Percentiles rank a stretch among this genome's conserved stretches.
Evolutionary conservation across 495 filamentous ascomycete species (phyloP).

Genomic region (Letharia columbiana): DNA sequence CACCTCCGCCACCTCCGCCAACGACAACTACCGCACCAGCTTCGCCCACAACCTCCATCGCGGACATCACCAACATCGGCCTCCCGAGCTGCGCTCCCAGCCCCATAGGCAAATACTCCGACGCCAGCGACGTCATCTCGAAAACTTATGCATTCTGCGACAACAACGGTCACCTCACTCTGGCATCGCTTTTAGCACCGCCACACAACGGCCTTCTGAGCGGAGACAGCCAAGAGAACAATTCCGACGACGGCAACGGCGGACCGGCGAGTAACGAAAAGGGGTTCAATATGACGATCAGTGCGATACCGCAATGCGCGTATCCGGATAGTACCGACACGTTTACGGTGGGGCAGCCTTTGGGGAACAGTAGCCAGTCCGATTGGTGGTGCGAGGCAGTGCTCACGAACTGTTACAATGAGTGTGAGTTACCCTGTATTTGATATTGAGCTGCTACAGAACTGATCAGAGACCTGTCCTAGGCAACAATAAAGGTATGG

Average conservation of each 20-base stretch:
- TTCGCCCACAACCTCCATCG: neutral
- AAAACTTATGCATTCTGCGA: neutral
- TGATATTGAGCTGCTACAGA: neutral
- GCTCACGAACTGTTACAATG: neutral
- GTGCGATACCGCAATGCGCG: neutral
- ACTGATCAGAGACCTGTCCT: neutral
- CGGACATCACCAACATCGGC: neutral
- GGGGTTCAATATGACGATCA: constrained; percentile 1
- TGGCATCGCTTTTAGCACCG: neutral
- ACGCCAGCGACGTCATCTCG: neutral
- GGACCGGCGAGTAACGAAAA: neutral
- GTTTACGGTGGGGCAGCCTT: neutral
- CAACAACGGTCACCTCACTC: neutral
- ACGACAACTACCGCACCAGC: neutral
- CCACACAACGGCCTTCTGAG: neutral
- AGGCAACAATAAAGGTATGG: neutral
- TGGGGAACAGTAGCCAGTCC: neutral
- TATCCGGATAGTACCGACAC: neutral
- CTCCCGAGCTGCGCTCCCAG: neutral
- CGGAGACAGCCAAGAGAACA: neutral
- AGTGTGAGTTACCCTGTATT: neutral
- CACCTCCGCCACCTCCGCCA: neutral
- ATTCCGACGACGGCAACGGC: neutral
- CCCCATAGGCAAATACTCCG: neutral
- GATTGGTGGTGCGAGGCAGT: neutral